These are phyloP conservation scores for Phytophthora litchii DNA, from an alignment of 352 stramenopile species.

Conservation along the genomic window DNA sequence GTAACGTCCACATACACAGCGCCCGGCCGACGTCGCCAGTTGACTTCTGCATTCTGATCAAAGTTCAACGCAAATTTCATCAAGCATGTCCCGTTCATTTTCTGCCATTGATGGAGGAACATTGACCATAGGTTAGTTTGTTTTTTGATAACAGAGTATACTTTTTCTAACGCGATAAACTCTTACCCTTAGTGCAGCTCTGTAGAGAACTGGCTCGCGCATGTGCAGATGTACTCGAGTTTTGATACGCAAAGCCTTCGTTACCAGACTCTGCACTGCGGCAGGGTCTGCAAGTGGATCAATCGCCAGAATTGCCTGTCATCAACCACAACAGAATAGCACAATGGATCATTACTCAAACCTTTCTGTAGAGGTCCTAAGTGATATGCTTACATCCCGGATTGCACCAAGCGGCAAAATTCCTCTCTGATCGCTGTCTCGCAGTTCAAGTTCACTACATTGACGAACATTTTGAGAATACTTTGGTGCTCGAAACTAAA, in stretches of 20 bases:
- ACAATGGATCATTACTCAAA: slow-evolving; percentile 1
- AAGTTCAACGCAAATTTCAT: slow-evolving; percentile 86
- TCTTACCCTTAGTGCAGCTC: slow-evolving; percentile 53
- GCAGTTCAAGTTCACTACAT: slow-evolving; percentile 63
- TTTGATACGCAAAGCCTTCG: slow-evolving; percentile 52
- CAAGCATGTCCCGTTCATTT: slow-evolving; percentile 68
- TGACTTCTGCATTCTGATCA: slow-evolving; percentile 61
- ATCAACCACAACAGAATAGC: slow-evolving; percentile 2
- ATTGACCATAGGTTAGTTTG: not conserved
- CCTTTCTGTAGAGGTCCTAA: not conserved
- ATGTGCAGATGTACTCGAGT: slow-evolving; percentile 47
- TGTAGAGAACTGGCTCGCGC: slow-evolving; percentile 65
- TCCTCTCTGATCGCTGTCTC: slow-evolving; percentile 49
- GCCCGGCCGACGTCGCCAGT: slow-evolving; percentile 39
- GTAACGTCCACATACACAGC: slow-evolving; percentile 7
- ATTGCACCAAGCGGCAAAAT: slow-evolving; percentile 46
- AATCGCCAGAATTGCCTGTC: slow-evolving; percentile 41
- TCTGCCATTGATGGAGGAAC: slow-evolving; percentile 25
- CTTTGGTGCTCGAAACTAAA: slow-evolving; percentile 1
- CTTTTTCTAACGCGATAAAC: too few species aligned
- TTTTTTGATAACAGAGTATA: too few species aligned
- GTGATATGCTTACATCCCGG: slow-evolving; percentile 15
- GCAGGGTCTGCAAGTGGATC: slow-evolving; percentile 55
- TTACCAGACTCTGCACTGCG: slow-evolving; percentile 36
- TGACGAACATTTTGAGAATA: slow-evolving; percentile 1